These are phyloP conservation scores for Pythium dissotocum DNA, from an alignment of 352 stramenopile species.

Conservation along the genomic window DNA sequence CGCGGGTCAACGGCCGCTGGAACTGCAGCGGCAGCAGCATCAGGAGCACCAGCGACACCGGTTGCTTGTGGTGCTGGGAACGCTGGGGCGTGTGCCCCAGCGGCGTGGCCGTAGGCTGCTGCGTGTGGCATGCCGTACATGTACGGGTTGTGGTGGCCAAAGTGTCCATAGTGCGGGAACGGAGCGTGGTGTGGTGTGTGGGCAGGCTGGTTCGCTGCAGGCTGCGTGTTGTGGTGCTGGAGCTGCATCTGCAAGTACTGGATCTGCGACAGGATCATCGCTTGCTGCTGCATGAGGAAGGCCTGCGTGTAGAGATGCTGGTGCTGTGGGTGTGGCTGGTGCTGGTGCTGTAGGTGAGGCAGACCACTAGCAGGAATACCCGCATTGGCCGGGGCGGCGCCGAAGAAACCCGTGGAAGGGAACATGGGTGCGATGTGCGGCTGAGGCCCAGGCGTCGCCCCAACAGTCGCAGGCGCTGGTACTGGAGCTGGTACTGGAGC, in stretches of 20 bases:
- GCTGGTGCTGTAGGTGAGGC: conserved; percentile 10
- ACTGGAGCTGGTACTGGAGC: conserved; percentile 1
- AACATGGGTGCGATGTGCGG: conserved; percentile 12
- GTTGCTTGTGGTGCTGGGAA: conserved; percentile 2
- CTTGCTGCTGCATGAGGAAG: conserved; percentile 79
- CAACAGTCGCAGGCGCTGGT: conserved; percentile 10
- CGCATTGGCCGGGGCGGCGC: conserved; percentile 8
- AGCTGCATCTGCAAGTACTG: conserved; percentile 73
- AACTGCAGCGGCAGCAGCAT: conserved; percentile 17
- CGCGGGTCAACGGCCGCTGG: conserved; percentile 10
- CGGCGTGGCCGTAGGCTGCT: conserved; percentile 18
- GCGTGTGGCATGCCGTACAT: conserved; percentile 28
- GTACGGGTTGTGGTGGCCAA: conserved; percentile 30
- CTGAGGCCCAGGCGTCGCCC: not conserved
- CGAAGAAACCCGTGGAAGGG: conserved; percentile 24
- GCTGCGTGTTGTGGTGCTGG: conserved; percentile 33
- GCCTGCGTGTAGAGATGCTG: conserved; percentile 62
- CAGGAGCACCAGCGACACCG: conserved; percentile 8
- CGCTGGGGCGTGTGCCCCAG: not conserved
- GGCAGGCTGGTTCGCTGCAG: not conserved
- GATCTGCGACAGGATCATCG: conserved; percentile 76
- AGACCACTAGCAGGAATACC: conserved; percentile 5
- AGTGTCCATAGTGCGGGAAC: conserved; percentile 23
- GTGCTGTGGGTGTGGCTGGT: conserved; percentile 31
- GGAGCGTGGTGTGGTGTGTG: conserved; percentile 14